These are phyloP conservation scores for Podosphaera fusca DNA, from an alignment of 2,329 filamentous ascomycete species.

Conservation along the genomic window DNA sequence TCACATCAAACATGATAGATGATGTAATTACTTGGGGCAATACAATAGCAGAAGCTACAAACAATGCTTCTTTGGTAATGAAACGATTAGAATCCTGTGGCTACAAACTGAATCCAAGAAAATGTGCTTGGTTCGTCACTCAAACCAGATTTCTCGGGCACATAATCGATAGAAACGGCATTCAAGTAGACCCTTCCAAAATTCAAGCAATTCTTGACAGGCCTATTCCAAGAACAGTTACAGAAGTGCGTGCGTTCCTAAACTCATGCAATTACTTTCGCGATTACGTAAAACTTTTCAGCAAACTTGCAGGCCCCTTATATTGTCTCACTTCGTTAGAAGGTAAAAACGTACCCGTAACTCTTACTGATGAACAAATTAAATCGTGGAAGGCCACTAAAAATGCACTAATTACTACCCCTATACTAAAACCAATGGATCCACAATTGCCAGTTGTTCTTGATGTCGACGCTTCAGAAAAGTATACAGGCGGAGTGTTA, in stretches of 20 bases:
- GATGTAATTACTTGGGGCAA: not conserved
- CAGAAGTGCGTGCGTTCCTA: not conserved
- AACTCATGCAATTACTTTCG: slow-evolving; percentile 1
- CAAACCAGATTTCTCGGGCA: no score
- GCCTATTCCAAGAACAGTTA: not conserved
- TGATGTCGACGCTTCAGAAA: not conserved
- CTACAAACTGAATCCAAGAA: no score
- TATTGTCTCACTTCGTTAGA: not conserved
- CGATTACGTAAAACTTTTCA: not conserved
- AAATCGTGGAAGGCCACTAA: not conserved
- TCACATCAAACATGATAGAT: slow-evolving; percentile 1
- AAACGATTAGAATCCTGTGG: not conserved
- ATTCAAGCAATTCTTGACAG: no score
- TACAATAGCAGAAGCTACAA: not conserved
- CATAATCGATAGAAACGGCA: no score
- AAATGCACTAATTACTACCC: slow-evolving; percentile 1
- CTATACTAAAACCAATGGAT: not conserved
- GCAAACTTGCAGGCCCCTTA: not conserved
- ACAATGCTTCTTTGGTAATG: not conserved
- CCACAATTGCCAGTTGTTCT: not conserved
- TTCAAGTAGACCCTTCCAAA: no score
- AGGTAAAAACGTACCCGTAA: not conserved
- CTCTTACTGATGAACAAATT: not conserved
- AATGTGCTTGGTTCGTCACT: no score
- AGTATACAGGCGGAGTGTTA: not conserved